Conservation (phyloP, 2,329 filamentous ascomycete genomes). For the Hypocreales sp. region DNA sequence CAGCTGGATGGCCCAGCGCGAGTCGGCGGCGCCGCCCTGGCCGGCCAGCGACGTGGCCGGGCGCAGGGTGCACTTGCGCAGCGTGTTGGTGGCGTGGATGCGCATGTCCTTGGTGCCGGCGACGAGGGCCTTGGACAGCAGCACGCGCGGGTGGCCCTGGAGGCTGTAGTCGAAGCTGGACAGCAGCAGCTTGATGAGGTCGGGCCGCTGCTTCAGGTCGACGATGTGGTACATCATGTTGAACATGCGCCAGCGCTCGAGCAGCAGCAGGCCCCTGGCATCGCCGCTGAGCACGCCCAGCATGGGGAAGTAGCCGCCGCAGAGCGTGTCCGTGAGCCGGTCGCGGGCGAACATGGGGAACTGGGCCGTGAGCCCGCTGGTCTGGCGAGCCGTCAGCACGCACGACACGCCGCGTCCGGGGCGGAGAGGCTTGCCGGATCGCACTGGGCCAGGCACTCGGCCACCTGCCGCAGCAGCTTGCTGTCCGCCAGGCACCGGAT, state of each 20-base stretch:
- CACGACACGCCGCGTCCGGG: constrained; percentile 1
- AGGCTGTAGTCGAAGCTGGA: constrained; percentile 86
- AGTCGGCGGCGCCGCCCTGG: constrained; percentile 39
- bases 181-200: constrained; percentile 77
- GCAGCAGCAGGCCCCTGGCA: constrained; percentile 66
- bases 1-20: constrained; percentile 90
- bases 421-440: constrained; percentile 49
- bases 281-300: constrained; percentile 77
- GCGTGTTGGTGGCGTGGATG: constrained; percentile 73
- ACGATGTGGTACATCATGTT: constrained; percentile 99
- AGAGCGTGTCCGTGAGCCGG: constrained; percentile 72
- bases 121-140: constrained; percentile 86
- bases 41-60: constrained; percentile 20
- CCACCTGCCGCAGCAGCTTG: constrained; percentile 84
- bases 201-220: constrained; percentile 77
- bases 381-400: constrained; percentile 21
- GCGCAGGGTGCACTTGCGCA: constrained; percentile 69
- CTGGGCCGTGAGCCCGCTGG: constrained; percentile 61
- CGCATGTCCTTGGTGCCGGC: constrained; percentile 83
- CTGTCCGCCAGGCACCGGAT: constrained; percentile 76
- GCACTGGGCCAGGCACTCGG: constrained; percentile 88
- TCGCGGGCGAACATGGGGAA: constrained; percentile 81
- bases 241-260: constrained; percentile 94
- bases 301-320: constrained; percentile 87
- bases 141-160: constrained; percentile 76